Base-by-base conservation (phyloP, 495 filamentous ascomycete genomes). In the Penicillium coprophilum region DNA sequence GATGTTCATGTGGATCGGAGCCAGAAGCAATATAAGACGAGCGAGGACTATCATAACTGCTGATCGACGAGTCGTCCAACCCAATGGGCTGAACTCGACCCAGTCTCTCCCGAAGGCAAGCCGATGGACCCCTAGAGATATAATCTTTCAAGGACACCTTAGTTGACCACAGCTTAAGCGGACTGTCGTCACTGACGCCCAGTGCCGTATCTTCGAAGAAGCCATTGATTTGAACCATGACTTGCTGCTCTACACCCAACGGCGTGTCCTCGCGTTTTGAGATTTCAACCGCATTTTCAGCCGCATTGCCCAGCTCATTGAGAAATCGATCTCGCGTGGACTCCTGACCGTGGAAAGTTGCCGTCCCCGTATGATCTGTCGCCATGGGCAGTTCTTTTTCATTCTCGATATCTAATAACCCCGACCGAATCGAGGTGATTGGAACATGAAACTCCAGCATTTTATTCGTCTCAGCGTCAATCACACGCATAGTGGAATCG, bases 351-450 rank as follows among this genome's bases (percentile, higher is more conserved):
- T 79, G 79, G 53, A 87, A 86, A 8, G 76, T 75, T 6, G 83
- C 81, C 30, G 80, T 79, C 30, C 80, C 77, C 2, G 77, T 74
- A 65, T 87, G 84, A 39, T 85, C 79, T 41, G 78, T 82, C 15
- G 82, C 78, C 24, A 87, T 67, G 1, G 82, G 77, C 10, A 77
- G 73, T n/a, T 82, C 79, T 27, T 77, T 76, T 57, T 86, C 85
- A 19, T 79, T 72, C 45, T 82, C 75, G 28, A 83, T 69, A 12
- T 79, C 76, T 7, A 86, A 56, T 6, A 85, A 60, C 0, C 82
- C 81, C 1, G 83, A 86, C 46, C 83, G 80, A 53, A 86, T 84
- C 0, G 85, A 85, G 4, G 83, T 82, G 11, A 87, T 75, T 1
- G 85, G 83, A 2, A 82, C 83, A 38, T 78, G 78, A 55, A 77